Evolutionary conservation across 108 stramenopile genomes (phyloP), one percentile per base, ranked within the genome.

Genomic region (Tribonema minus): DNA sequence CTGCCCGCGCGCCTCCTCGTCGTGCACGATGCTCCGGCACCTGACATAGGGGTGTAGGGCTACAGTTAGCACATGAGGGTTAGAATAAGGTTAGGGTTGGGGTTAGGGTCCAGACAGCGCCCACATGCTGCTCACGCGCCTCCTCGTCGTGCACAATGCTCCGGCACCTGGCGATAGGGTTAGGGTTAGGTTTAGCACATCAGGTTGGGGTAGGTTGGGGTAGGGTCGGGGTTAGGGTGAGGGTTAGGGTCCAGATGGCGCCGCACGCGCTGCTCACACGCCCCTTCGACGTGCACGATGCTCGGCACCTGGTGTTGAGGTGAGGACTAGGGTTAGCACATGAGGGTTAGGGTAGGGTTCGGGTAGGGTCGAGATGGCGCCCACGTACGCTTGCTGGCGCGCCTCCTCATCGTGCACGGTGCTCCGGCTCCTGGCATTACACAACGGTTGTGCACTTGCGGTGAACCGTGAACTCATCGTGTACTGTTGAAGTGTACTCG

Each of bases 71-170:
- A n/a, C n/a, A n/a, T n/a, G n/a, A n/a, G n/a, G n/a, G n/a, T n/a
- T n/a, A n/a, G n/a, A n/a, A n/a, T n/a, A n/a, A n/a, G n/a, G n/a
- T n/a, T n/a, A n/a, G n/a, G n/a, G n/a, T n/a, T n/a, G n/a, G n/a
- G n/a, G n/a, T n/a, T n/a, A n/a, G n/a, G n/a, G 64, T 63, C 40
- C 64, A 76, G 29, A 76, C 3, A 31, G 1, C 67, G 9, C 64
- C 20, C 34, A 38, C 74, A 62, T 67, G 63, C 64, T 75, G 63
- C 74, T 75, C 74, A 4, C 74, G 64, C 58, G 37, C 74, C 35
- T 75, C 74, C 65, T 64, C 64, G 35, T 75, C 74, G 54, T 61
- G 40, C 3, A 75, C 38, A 30, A 75, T 75, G 74, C 38, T 75
- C 23, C 74, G 63, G 37, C 74, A 65, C 15, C 74, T 62, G 7